Base-by-base conservation (phyloP, 345 rosid genomes). In the Mallotus nudiflorus region DNA sequence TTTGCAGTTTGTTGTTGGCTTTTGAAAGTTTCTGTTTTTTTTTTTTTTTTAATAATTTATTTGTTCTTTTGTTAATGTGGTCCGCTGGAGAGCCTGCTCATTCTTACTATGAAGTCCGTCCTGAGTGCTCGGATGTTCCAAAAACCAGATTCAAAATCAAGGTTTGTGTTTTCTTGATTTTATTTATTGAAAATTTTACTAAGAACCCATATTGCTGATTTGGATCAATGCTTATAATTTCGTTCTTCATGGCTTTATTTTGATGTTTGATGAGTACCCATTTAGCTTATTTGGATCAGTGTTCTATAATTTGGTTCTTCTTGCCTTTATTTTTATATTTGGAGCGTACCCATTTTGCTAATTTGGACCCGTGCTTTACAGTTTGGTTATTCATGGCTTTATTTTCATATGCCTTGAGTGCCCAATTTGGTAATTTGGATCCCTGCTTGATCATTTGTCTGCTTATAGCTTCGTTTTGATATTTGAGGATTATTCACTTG, bases 101-200 rank as follows among this genome's bases (percentile, higher is more conserved):
- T 84, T 86, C 96, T 76, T 95, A 85, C 77, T 95, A 95, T 62
- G 79, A 82, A 89, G 96, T 95, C 82, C 88, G 98, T 42, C 88
- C 96, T 48, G 97, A 95, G 50, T 95, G 98, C 83, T 86, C 85
- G 29, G 96, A 95, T 80, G 98, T 90, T 65, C 97, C 98, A 35
- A 92, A 84, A 71, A 81, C 94, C 76, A 82, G 80, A 85, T 95
- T 95, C 85, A 92, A 86, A 78, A 95, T 95, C 88, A 92, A 85
- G 94, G 99, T 95, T 67, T 57, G 86, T 68, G 3, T 46, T 39
- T 24, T 56, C 59, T 49, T 45, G 0, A 28, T 5, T 15, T 40
- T 7, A 0, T 13, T 29, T 42, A n/a, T n/a, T n/a, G n/a, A n/a
- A n/a, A n/a, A n/a, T n/a, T n/a, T n/a, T n/a, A n/a, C n/a, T n/a